phyloP scores from a whole-genome alignment of 2,329 filamentous ascomycete genomes.

The Dichotomopilus funicola region DNA sequence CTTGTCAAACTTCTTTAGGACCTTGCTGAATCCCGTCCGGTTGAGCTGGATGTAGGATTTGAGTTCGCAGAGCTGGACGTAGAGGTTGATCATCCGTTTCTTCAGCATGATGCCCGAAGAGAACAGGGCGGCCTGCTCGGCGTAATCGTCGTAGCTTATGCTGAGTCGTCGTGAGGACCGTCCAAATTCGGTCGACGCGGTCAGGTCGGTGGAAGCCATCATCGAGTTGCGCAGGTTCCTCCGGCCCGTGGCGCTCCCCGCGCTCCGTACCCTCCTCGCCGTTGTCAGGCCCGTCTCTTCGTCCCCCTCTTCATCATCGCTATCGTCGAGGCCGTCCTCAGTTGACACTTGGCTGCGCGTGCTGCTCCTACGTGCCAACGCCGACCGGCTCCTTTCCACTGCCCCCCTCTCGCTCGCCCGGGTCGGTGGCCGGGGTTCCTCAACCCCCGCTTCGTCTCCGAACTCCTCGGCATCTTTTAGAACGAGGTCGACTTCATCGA shows the following conservation, averaged over 20 bases:
- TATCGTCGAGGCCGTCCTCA: slow-evolving; percentile 52
- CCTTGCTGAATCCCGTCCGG: slow-evolving; percentile 92
- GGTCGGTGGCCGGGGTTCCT: slow-evolving; percentile 27
- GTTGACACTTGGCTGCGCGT: slow-evolving; percentile 40
- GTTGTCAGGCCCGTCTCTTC: slow-evolving; percentile 50
- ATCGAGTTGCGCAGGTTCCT: slow-evolving; percentile 27
- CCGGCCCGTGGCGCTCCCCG: slow-evolving; percentile 33
- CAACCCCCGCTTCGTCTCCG: slow-evolving; percentile 37
- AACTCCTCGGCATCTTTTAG: slow-evolving; percentile 65
- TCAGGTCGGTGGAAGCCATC: slow-evolving; percentile 47
- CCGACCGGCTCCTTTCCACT: background rate
- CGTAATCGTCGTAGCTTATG: slow-evolving; percentile 67
- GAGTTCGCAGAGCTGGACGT: slow-evolving; percentile 89
- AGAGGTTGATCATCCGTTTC: slow-evolving; percentile 79
- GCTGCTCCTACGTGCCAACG: slow-evolving; percentile 29
- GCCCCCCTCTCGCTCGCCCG: slow-evolving; percentile 19
- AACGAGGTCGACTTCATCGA: slow-evolving; percentile 72
- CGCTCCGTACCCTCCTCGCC: slow-evolving; percentile 33
- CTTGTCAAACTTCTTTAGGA: slow-evolving; percentile 98
- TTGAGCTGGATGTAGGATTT: slow-evolving; percentile 96
- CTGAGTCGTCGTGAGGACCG: slow-evolving; percentile 48
- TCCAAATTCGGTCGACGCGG: slow-evolving; percentile 54
- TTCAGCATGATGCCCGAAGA: slow-evolving; percentile 77
- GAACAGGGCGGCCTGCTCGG: slow-evolving; percentile 63
- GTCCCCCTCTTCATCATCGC: slow-evolving; percentile 58